Base-by-base conservation (phyloP, 176 grass and related monocot genomes). In the Neostapfia colusana region DNA sequence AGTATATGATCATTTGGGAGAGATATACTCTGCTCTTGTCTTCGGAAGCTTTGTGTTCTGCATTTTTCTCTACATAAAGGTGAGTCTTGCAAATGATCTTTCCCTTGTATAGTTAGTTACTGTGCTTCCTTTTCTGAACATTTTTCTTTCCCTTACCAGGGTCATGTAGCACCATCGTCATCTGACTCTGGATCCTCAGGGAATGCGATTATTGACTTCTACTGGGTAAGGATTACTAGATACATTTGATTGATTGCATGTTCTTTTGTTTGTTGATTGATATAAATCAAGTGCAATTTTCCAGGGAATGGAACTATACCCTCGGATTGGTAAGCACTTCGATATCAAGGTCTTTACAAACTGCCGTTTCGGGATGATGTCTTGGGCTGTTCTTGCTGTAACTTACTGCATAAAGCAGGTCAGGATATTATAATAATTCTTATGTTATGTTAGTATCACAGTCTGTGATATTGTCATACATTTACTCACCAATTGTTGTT, bases 371-470 rank as follows among this genome's bases (percentile, higher is more conserved):
- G 96, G 96, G 61, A 95, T 99, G 96, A 99, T 99, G 96, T 99
- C 96, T 10, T 99, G 96, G 96, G 96, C 92, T 78, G 96, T 95
- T 92, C 92, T 99, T 78, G 92, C 92, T 83, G 83, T 99, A 60
- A 99, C 89, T 6, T 99, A 99, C 83, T 99, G 92, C 92, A 95
- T 99, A 64, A 99, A 99, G 72, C 96, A 99, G 96, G 96, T 99
- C 63, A 88, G 58, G 73, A 73, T 75, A 56, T 31, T 41, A 18
- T 51, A 70, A 49, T 81, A 20, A 23, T 69, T 74, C 0, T 84
- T 48, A 13, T 69, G 20, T 12, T 45, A 48, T 16, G 8, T 60
- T 71, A 57, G 42, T 70, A 21, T 25, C 20, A 58, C 21, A 43
- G 6, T 43, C 67, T 87, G 11, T 48, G 21, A 0, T 75, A 55